Percentiles rank a stretch among this genome's conserved stretches.
Conservation (phyloP, 768 basidiomycete species). For the Suillus weaverae region DNA sequence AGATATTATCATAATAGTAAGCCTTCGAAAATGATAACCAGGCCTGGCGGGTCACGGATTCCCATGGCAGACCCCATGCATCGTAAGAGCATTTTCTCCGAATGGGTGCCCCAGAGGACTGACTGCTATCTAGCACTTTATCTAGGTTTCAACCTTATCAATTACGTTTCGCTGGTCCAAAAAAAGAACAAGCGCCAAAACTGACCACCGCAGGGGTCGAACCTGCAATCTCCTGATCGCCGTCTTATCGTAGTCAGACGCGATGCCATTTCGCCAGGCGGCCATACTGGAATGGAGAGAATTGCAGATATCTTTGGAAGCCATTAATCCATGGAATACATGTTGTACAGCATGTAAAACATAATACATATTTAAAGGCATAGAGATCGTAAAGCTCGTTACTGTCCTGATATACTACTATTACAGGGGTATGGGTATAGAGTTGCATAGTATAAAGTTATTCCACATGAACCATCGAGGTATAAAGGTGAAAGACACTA, state of each 20-base stretch:
- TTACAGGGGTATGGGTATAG: neutral
- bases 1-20: neutral
- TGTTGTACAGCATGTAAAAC: neutral
- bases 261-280: slow-evolving; percentile 94
- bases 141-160: neutral
- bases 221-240: slow-evolving; percentile 40
- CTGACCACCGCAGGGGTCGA: slow-evolving; percentile 42
- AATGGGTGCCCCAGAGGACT: neutral
- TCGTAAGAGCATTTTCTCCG: neutral
- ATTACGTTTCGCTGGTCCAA: neutral
- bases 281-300: slow-evolving; percentile 35
- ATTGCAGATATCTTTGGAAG: neutral
- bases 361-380: neutral
- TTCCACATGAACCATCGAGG: neutral
- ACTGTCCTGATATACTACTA: neutral
- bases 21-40: neutral
- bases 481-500: neutral
- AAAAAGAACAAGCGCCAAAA: neutral
- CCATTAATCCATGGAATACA: neutral
- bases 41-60: neutral
- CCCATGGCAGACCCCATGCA: neutral
- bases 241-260: slow-evolving; percentile 77
- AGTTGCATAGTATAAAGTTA: neutral
- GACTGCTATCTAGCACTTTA: neutral
- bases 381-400: neutral